These are phyloP conservation scores for Nicotiana tomentosiformis DNA, from an alignment of 257 asterid species.

Conservation along the genomic window DNA sequence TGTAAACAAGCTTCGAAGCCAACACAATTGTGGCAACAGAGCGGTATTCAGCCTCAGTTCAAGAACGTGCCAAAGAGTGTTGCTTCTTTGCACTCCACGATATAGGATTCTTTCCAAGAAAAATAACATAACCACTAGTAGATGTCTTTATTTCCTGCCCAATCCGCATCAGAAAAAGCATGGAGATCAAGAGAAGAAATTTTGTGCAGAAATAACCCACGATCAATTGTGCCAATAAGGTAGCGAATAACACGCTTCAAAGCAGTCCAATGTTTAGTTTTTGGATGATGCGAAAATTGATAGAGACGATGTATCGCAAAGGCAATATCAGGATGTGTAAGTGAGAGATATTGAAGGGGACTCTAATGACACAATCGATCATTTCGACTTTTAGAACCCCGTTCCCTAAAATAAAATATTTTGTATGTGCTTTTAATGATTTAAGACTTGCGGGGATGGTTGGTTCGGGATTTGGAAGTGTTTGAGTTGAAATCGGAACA, in stretches of 20 bases:
- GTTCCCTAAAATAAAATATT: no score
- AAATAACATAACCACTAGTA: not conserved
- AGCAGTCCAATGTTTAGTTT: not conserved
- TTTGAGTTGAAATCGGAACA: no score
- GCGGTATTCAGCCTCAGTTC: not conserved
- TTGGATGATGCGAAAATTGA: not conserved
- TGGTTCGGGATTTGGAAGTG: no score
- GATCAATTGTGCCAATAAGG: no score
- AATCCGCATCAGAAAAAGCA: not conserved
- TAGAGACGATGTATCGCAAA: not conserved
- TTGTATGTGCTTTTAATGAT: no score
- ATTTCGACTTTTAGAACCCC: no score
- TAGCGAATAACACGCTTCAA: not conserved
- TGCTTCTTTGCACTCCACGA: not conserved
- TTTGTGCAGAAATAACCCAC: no score
- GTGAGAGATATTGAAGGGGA: not conserved
- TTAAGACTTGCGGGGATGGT: no score
- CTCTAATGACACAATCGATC: no score
- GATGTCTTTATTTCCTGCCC: not conserved
- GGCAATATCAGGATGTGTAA: not conserved
- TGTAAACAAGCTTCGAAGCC: not conserved
- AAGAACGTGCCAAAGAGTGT: not conserved
- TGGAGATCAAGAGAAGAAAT: not conserved
- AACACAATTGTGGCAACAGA: not conserved
- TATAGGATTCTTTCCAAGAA: not conserved